These are phyloP conservation scores for Colletotrichum trifolii DNA, from an alignment of 2,329 filamentous ascomycete species.

Conservation along the genomic window DNA sequence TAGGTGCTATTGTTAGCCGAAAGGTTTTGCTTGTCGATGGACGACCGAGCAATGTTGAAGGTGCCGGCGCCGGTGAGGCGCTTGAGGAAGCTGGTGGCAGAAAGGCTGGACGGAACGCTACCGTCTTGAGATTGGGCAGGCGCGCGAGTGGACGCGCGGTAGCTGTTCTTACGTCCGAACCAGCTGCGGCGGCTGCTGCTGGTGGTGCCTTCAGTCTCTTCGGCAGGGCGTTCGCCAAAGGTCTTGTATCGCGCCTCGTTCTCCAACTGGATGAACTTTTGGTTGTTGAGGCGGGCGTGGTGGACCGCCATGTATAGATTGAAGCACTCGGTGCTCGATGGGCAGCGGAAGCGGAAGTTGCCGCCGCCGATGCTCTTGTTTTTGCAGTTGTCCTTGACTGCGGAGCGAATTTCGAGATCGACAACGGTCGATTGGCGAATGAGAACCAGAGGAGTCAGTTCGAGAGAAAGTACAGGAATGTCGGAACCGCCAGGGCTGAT, in stretches of 20 bases:
- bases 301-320: conserved; percentile 89
- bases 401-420: conserved; percentile 93
- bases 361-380: conserved; percentile 73
- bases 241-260: conserved; percentile 77
- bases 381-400: conserved; percentile 77
- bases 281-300: conserved; percentile 88
- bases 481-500: conserved; percentile 40
- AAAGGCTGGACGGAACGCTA: conserved; percentile 70
- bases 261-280: conserved; percentile 80
- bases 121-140: conserved; percentile 77
- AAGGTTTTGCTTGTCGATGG: conserved; percentile 68
- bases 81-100: conserved; percentile 81
- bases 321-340: conserved; percentile 80
- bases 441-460: conserved; percentile 91
- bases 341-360: conserved; percentile 92
- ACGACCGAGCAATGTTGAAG: conserved; percentile 87
- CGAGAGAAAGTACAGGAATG: conserved; percentile 73
- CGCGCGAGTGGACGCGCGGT: conserved; percentile 70
- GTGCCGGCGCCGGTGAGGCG: conserved; percentile 76
- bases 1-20: conserved; percentile 70
- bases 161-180: conserved; percentile 74
- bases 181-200: conserved; percentile 63
- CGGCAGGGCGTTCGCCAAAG: conserved; percentile 69
- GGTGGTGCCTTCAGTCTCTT: conserved; percentile 59
- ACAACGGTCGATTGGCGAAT: conserved; percentile 91